Evolutionary conservation across 2,329 filamentous ascomycete genomes (phyloP).

Genomic region (Ophiosphaerella herpotricha): DNA sequence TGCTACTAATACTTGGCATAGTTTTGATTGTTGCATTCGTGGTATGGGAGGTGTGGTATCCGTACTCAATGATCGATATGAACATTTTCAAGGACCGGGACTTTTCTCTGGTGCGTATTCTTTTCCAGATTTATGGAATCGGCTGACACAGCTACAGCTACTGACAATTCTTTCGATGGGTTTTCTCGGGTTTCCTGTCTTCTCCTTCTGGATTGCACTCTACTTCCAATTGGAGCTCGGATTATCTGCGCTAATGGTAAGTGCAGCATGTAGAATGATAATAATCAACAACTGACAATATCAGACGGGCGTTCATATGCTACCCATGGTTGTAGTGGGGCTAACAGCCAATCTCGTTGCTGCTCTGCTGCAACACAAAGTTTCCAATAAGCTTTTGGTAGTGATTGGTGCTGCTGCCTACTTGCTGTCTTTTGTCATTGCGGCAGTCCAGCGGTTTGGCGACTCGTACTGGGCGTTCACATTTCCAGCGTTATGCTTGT

Average conservation of each 20-base stretch:
- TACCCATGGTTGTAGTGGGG: conserved; percentile 68
- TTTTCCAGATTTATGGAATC: no score
- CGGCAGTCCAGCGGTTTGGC: conserved; percentile 60
- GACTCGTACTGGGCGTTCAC: conserved; percentile 68
- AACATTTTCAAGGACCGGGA: conserved; percentile 65
- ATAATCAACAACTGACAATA: no score
- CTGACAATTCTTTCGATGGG: conserved; percentile 63
- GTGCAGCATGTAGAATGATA: no score
- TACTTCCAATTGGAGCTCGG: conserved; percentile 64
- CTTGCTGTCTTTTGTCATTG: conserved; percentile 55
- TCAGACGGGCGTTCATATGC: conserved; percentile 62
- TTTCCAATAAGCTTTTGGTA: conserved; percentile 69
- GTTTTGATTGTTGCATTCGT: conserved; percentile 62
- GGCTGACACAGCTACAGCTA: conserved; percentile 46
- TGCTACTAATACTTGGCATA: conserved; percentile 64
- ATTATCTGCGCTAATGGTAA: conserved; percentile 56
- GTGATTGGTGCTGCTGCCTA: conserved; percentile 55
- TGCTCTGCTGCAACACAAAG: conserved; percentile 63
- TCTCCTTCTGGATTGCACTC: conserved; percentile 66
- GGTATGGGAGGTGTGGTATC: conserved; percentile 63
- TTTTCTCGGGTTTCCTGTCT: conserved; percentile 65
- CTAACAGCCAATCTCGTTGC: conserved; percentile 67
- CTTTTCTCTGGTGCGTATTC: conserved; percentile 61
- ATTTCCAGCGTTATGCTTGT: conserved; percentile 65
- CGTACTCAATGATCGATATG: conserved; percentile 57